phyloP scores from a whole-genome alignment of 306 rosid genomes.

The Pyrus pyrifolia region DNA sequence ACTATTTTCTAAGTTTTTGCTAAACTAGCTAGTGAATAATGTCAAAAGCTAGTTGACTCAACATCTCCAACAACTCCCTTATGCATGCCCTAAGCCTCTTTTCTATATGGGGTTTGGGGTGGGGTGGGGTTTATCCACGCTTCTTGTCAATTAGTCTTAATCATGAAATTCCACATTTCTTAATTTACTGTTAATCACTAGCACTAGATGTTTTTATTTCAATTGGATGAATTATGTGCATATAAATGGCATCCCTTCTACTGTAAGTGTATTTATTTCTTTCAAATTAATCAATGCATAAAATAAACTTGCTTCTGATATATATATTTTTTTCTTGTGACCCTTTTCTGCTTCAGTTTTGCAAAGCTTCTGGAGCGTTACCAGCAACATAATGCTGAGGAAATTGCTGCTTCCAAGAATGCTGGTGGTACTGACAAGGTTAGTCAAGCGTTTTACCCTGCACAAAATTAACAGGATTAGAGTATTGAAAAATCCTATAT shows the following conservation, averaged over 20 bases:
- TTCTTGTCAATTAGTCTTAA: neutral
- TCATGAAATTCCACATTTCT: neutral
- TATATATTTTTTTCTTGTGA: neutral
- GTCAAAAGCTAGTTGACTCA: too few relatives aligned
- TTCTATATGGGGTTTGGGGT: too few relatives aligned
- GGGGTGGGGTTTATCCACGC: too few relatives aligned
- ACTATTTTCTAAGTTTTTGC: too few relatives aligned
- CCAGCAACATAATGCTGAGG: constrained; percentile 2
- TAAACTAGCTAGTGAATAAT: too few relatives aligned
- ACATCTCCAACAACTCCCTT: too few relatives aligned
- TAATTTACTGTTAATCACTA: neutral
- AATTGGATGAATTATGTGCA: neutral
- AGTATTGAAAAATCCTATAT: neutral
- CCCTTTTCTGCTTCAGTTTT: neutral
- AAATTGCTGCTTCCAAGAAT: neutral
- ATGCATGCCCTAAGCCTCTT: too few relatives aligned
- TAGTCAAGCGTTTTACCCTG: neutral
- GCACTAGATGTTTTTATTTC: neutral
- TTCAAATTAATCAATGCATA: neutral
- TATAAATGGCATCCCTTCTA: neutral
- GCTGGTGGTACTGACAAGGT: constrained; percentile 2
- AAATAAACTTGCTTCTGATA: neutral
- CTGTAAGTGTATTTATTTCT: neutral
- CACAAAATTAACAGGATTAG: too few relatives aligned
- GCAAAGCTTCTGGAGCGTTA: constrained; percentile 19